Evolutionary conservation across 495 filamentous ascomycete genomes (phyloP).

Genomic region (Lasiosphaeriaceae sp.): DNA sequence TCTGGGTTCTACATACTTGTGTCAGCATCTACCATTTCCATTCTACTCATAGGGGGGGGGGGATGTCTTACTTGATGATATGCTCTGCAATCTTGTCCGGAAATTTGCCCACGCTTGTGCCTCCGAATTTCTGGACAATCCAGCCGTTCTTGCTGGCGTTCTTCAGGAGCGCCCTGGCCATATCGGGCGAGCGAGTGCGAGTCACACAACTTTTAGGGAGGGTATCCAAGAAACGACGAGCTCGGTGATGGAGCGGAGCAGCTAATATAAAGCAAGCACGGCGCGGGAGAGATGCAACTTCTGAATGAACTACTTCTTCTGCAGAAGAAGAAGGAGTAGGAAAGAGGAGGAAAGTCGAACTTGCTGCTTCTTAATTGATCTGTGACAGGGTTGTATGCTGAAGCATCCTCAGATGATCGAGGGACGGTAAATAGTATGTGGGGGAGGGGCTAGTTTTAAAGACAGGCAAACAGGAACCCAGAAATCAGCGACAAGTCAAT

Average conservation of each 20-base stretch:
- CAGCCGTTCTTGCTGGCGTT: constrained; percentile 47
- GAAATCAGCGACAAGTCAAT: too few species aligned
- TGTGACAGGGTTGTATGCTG: too few species aligned
- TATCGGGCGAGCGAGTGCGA: constrained; percentile 18
- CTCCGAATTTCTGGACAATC: constrained; percentile 86
- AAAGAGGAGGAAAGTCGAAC: too few species aligned
- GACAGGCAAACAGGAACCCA: background rate
- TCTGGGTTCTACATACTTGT: constrained; percentile 51
- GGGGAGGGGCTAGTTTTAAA: constrained; percentile 13
- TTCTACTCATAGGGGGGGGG: background rate
- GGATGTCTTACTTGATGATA: constrained; percentile 28
- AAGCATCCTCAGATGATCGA: constrained; percentile 1
- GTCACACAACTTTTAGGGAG: constrained; percentile 5
- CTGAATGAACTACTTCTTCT: background rate
- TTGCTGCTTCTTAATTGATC: too few species aligned
- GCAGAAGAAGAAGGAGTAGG: too few species aligned
- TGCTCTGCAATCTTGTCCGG: constrained; percentile 38
- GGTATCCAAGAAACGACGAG: background rate
- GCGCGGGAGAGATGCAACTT: background rate
- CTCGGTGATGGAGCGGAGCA: background rate
- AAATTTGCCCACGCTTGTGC: constrained; percentile 59
- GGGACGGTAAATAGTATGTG: constrained; percentile 1
- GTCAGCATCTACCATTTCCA: constrained; percentile 8
- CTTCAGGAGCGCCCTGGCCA: constrained; percentile 22
- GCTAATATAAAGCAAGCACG: background rate